Evolutionary conservation across 164 flowering plant species (phyloP), one percentile per base, ranked within the genome.

Genomic region (Liriodendron chinense): DNA sequence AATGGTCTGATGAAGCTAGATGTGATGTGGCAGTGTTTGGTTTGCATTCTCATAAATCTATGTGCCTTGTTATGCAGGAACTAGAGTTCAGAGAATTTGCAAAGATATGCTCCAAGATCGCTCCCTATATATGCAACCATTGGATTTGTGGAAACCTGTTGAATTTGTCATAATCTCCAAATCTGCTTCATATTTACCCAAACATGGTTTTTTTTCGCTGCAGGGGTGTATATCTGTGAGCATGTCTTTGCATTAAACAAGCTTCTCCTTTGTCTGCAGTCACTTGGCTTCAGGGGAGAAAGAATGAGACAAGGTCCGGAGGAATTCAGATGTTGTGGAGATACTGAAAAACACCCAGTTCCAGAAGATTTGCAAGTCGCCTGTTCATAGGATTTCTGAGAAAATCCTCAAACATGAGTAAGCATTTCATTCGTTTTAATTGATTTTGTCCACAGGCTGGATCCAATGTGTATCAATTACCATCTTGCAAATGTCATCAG

Each of bases 271-370:
- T 26, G 69, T 67, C 47, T 67, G 69, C 24, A 67, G 43, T 67
- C 47, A 67, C 24, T 67, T 67, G 69, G 94, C 98, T 16, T 93
- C 98, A 0, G 98, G 98, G 14, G 94, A 93, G 84, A 90, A 87
- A 80, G 96, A 91, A 80, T 96, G 98, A 0, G 96, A 93, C 72
- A 94, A 92, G 82, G 85, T 87, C 21, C 74, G 92, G 74, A 86
- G 98, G 72, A 93, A 93, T 70, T 78, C 74, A 12, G 96, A 93
- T 73, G 98, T 91, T 12, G 78, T 85, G 4, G 96, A 93, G 79
- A 93, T 87, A 71, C 82, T 93, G 23, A 91, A 83, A 47, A 86
- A 77, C 77, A 91, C 94, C 21, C 91, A 87, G 72, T 91, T 92
- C 71, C 85, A 85, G 1, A 86, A 72, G 80, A 86, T 82, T 13